These are phyloP conservation scores for Zymoseptoria brevis DNA, from an alignment of 2,329 filamentous ascomycete species.

Conservation along the genomic window DNA sequence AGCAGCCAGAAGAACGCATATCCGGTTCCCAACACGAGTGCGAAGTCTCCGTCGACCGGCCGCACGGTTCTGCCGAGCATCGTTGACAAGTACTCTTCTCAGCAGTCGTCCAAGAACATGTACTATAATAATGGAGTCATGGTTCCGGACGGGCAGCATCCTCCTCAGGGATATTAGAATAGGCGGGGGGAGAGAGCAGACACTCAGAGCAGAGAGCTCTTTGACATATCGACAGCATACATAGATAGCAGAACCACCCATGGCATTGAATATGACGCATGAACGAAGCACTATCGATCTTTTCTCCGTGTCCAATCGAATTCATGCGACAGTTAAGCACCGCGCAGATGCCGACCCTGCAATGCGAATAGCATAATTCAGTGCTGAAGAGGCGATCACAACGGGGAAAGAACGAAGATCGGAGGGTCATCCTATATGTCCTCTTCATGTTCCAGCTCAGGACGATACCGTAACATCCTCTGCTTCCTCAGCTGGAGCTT, in stretches of 20 bases:
- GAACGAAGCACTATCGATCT: not conserved
- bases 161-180: conserved; percentile 28
- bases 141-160: conserved; percentile 29
- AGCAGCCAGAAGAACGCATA: conserved; percentile 20
- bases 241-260: too few relatives aligned
- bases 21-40: conserved; percentile 25
- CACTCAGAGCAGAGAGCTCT: too few relatives aligned
- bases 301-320: too few relatives aligned
- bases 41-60: conserved; percentile 20
- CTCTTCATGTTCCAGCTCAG: not conserved
- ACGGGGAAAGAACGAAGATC: not conserved
- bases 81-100: conserved; percentile 14
- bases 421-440: not conserved
- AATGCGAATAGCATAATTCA: not conserved
- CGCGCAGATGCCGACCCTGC: too few relatives aligned
- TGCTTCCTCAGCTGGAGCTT: conserved; percentile 7
- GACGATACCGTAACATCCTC: not conserved
- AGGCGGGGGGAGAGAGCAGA: too few relatives aligned
- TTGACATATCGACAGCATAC: too few relatives aligned
- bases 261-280: too few relatives aligned
- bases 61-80: conserved; percentile 28
- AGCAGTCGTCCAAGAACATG: conserved; percentile 4
- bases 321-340: too few relatives aligned
- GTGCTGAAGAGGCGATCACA: not conserved
- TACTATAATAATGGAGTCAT: conserved; percentile 27